Evolutionary conservation across 2,329 filamentous ascomycete species (phyloP), one percentile per base, ranked within the genome.

Genomic region (Ophiobolus disseminans): DNA sequence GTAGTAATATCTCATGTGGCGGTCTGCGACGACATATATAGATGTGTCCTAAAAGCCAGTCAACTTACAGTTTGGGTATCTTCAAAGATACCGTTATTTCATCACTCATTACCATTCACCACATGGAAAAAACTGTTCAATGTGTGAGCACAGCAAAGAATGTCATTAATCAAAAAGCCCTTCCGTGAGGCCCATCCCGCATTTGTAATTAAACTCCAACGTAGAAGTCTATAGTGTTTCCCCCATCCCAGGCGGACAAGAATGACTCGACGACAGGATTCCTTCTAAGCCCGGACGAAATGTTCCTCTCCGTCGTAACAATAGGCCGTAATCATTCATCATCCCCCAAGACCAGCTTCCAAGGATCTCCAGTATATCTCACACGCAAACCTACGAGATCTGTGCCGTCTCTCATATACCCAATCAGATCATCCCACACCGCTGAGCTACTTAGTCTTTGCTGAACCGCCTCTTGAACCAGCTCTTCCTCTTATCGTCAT

Each of bases 401-500:
- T 40, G 25, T 21, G 14, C 28, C 23, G 19, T 20, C 17, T n/a
- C 31, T 40, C 21, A 10, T 25, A 36, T 34, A 14, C 9, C 30
- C 30, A 14, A 7, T 14, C n/a, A 32, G n/a, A 14, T 32, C 13
- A 14, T n/a, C n/a, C 9, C n/a, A 14, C 30, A 13, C n/a, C 30
- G 16, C 30, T 7, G 7, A 32, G 30, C n/a, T 14, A 13, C n/a
- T 32, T 73, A 76, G 38, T 76, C 78, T 74, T 81, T 91, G 80
- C 88, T 94, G 73, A 96, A 94, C 45, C 86, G 82, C 62, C 86
- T 85, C 68, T 89, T 85, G 65, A 97, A 86, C 91, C 92, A 96
- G 70, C 91, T 94, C 81, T 91, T 92, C 57, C 89, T 82, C 80
- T 96, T 96, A 19, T 67, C 65, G 8, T 61, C 62, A 32, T 53